Base-by-base conservation (phyloP, 192 early-diverging fungal species). In the Radiomyces spectabilis region DNA sequence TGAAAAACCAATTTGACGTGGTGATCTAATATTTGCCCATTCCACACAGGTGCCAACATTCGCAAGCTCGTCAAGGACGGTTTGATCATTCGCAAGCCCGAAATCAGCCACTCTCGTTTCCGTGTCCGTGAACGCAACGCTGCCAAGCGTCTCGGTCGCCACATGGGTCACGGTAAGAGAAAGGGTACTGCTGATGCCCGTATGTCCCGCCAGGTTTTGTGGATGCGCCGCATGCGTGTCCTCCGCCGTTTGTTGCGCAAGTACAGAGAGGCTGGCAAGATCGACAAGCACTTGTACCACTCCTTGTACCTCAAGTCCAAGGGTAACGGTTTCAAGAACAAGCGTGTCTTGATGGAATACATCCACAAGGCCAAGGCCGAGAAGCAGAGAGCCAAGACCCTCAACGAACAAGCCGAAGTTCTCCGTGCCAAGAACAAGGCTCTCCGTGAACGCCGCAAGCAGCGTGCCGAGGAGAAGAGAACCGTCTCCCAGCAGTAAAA, bases 291-390 rank as follows among this genome's bases (percentile, higher is more conserved):
- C 83, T 83, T 97, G 88, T 86, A 81, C 51, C 94, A 94, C 80
- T 74, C 81, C 72, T 80, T 97, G 65, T 97, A 97, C 85, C 68
- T 93, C 69, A 94, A 93, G 83, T 80, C 90, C 57, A 97, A 97
- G 90, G 94, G 94, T 94, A 95, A 94, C 79, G 89, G 92, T 53
- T 97, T 97, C 84, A 97, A 97, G 88, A 97, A 94, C 91, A 97
- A 97, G 88, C 89, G 95, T 77, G 95, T 97, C 56, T 73, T 97
- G 39, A 97, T 97, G 92, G 95, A 97, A 79, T 91, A 88, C 80
- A 97, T 97, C 77, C 92, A 95, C 85, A 95, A 94, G 84, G 89
- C 87, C 68, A 97, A 97, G 88, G 91, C 94, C 38, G 93, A 97
- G 82, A 90, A 95, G 74, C 74, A 85, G 57, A 88, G 94, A 83